A percentile compares a stretch with the other conserved stretches of the same genome.
Evolutionary conservation across 2,329 filamentous ascomycete genomes (phyloP).

Genomic region (Colletotrichum tropicale): DNA sequence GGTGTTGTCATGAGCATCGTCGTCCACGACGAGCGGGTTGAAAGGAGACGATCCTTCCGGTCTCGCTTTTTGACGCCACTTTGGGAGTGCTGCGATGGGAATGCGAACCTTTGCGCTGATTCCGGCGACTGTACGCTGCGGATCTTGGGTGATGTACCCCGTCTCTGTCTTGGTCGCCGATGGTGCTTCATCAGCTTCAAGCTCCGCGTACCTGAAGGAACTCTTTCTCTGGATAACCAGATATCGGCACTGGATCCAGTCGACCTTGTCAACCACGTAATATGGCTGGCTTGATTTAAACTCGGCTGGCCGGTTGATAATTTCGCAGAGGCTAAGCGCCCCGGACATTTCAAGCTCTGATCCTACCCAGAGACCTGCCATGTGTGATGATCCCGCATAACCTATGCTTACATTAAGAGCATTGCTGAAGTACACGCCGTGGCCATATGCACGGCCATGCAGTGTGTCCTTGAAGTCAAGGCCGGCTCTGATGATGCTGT

Average conservation of each 20-base stretch:
- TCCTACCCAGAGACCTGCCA: constrained; percentile 59
- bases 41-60: neutral
- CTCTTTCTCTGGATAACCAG: constrained; percentile 60
- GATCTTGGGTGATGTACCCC: constrained; percentile 31
- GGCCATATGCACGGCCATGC: constrained; percentile 74
- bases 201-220: neutral
- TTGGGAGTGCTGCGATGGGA: constrained; percentile 31
- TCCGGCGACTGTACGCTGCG: constrained; percentile 16
- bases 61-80: neutral
- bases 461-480: constrained; percentile 69
- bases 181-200: neutral
- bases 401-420: constrained; percentile 58
- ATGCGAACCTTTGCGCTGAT: constrained; percentile 16
- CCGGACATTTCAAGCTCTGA: constrained; percentile 64
- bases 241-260: constrained; percentile 92
- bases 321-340: constrained; percentile 81
- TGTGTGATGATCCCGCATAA: constrained; percentile 42
- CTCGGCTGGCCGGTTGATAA: constrained; percentile 73
- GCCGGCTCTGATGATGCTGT: constrained; percentile 84
- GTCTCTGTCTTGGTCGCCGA: neutral
- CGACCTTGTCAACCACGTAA: constrained; percentile 74
- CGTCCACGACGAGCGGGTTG: neutral
- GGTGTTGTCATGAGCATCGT: neutral
- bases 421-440: constrained; percentile 83
- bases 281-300: constrained; percentile 63